Evolutionary conservation across 2,329 filamentous ascomycete genomes (phyloP).

Genomic region (Thermothelomyces thermophilus): DNA sequence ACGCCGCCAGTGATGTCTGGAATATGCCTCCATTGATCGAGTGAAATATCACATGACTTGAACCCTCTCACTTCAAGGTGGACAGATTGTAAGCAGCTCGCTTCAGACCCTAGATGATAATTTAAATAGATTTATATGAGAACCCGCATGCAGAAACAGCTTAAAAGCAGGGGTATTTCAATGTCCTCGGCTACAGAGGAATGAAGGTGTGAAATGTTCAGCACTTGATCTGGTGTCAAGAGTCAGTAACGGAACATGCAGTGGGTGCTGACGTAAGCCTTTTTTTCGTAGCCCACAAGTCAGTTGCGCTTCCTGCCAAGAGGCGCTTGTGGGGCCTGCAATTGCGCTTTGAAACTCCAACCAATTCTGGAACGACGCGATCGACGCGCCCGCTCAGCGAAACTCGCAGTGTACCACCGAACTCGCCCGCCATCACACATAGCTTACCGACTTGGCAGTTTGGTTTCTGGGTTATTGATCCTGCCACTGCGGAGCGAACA

Average conservation of each 20-base stretch:
- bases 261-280: background rate
- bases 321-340: background rate
- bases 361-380: slow-evolving; percentile 20
- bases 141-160: too few relatives aligned
- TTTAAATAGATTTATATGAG: too few relatives aligned
- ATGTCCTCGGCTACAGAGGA: too few relatives aligned
- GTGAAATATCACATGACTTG: background rate
- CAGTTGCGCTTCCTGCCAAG: background rate
- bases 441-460: background rate
- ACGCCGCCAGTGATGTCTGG: too few relatives aligned
- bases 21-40: background rate
- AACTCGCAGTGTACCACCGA: background rate
- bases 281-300: background rate
- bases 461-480: background rate
- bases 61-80: too few relatives aligned
- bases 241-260: too few relatives aligned
- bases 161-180: too few relatives aligned
- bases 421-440: slow-evolving; percentile 5
- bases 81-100: too few relatives aligned
- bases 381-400: slow-evolving; percentile 20
- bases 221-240: too few relatives aligned
- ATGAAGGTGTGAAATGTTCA: too few relatives aligned
- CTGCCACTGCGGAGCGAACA: background rate
- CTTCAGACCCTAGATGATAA: too few relatives aligned
- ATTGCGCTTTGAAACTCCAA: slow-evolving; percentile 13